Conservation (phyloP, 2,329 filamentous ascomycete genomes). For the Teratosphaeria nubilosa region DNA sequence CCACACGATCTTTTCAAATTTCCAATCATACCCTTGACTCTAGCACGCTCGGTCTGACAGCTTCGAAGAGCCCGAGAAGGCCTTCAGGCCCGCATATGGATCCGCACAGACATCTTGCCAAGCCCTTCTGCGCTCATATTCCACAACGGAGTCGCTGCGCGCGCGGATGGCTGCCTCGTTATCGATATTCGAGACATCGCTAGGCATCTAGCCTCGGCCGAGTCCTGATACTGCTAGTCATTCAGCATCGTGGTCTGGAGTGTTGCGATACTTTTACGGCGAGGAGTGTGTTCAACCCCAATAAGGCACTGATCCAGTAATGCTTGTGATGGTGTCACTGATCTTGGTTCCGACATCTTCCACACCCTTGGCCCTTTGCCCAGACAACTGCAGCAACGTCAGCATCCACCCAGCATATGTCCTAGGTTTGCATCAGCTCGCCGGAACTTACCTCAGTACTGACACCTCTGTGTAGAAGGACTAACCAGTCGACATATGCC, state of each 20-base stretch:
- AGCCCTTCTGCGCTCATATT: neutral
- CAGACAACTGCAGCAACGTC: constrained; percentile 17
- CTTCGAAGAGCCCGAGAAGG: neutral
- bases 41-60: neutral
- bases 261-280: neutral
- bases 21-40: neutral
- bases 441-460: constrained; percentile 57
- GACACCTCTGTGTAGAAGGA: constrained; percentile 86
- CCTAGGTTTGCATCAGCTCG: neutral
- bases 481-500: constrained; percentile 97
- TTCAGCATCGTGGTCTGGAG: neutral
- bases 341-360: constrained; percentile 16
- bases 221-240: neutral
- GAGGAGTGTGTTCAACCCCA: constrained; percentile 12
- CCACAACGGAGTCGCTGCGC: neutral
- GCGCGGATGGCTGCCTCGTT: neutral
- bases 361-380: constrained; percentile 19
- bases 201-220: neutral
- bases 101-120: neutral
- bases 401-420: constrained; percentile 5
- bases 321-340: constrained; percentile 21
- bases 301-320: constrained; percentile 21
- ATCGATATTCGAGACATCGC: neutral
- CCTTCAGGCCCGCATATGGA: neutral
- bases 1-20: neutral